Base-by-base conservation (phyloP, 805 yeast genomes). In the Groenewaldozyma tartarivorans region DNA sequence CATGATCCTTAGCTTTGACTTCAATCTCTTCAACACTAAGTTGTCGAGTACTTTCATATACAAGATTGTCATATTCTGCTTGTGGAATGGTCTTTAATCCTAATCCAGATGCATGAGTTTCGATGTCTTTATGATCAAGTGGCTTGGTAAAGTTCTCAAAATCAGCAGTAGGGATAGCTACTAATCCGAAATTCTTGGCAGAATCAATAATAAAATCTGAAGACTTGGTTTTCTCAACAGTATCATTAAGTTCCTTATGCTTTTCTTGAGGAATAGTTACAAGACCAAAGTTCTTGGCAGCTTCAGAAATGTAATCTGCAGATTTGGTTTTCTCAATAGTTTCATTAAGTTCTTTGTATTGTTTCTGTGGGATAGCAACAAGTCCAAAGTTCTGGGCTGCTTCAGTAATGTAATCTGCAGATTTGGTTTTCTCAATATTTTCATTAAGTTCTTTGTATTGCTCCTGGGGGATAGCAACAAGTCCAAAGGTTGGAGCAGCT, bases 201-300 rank as follows among this genome's bases (percentile, higher is more conserved):
- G 45, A 43, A 20, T 31, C 21, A 4, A 19, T 36, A 24, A 50
- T 32, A 17, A 48, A 49, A 16, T 48, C 49, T 26, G 15, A 36
- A 11, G 46, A 36, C 3, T 51, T 30, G 2, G 46, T 52, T 29
- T 36, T 39, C 9, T 51, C 33, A 9, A 51, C 51, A 21, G 38
- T 39, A 6, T 35, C 35, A 1, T 36, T 30, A 7, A 52, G 43
- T 5, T 40, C 33, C 7, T 39, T 42, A 31, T 50, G 42, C 15
- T 41, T 54, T 9, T 36, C 47, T 26, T 42, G 38, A 2, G 56
- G 53, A n/a, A 64, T 22, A 9, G 57, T 51, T 0, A 47, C 54
- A 44, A 59, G 48, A 6, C 58, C 60, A 32, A 48, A 44, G 1
- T 34, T 43, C n/a, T 42, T 47, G n/a, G 56, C 59, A 31, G 46